Conservation (phyloP, 768 basidiomycete genomes). For the Podaxis sp. region DNA sequence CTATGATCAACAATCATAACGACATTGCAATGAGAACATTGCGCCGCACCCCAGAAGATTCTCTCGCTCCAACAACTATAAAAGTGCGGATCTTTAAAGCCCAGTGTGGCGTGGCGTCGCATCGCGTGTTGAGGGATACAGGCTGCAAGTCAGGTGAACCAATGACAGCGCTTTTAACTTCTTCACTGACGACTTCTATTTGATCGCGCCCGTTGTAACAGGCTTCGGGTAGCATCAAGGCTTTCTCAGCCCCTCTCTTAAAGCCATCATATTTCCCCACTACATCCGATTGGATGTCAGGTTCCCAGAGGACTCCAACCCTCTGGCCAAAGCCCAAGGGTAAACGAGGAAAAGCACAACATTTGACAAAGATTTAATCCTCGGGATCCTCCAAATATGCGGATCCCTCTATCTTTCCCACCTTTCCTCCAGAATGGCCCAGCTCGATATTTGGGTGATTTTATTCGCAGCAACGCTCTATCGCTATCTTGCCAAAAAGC, state of each 20-base stretch:
- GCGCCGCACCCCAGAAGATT: neutral
- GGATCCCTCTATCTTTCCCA: neutral
- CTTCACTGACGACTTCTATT: neutral
- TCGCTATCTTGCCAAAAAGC: neutral
- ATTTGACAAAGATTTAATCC: neutral
- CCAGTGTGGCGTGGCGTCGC: neutral
- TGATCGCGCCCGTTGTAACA: neutral
- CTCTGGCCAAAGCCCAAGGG: conserved; percentile 1
- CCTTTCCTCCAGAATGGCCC: neutral
- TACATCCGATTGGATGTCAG: neutral
- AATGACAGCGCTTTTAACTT: neutral
- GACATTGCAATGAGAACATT: neutral
- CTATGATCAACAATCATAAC: neutral
- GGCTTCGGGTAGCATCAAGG: neutral
- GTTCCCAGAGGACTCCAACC: neutral
- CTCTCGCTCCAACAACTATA: neutral
- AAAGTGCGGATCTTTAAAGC: neutral
- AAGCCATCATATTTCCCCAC: neutral
- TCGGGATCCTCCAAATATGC: neutral
- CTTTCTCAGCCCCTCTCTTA: neutral
- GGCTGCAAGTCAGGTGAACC: neutral
- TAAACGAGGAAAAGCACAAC: neutral
- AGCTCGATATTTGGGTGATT: conserved; percentile 1
- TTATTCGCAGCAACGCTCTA: neutral
- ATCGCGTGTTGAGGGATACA: neutral